Percentiles rank a stretch among this genome's conserved stretches.
Conservation (phyloP, 2,329 filamentous ascomycete species). For the Coniochaeta ligniaria region DNA sequence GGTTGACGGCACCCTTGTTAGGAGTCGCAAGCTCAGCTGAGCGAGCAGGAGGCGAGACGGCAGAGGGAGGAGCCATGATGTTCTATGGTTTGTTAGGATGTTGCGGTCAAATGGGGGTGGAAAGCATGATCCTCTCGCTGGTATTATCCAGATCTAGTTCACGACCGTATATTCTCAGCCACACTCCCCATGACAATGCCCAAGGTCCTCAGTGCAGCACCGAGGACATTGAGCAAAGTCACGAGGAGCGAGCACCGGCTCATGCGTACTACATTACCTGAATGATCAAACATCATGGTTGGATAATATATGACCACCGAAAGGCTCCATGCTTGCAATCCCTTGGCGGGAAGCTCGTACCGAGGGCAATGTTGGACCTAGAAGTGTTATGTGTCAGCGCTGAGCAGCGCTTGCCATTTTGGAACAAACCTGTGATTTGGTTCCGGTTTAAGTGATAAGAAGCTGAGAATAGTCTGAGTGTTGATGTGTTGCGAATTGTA, state of each 20-base stretch:
- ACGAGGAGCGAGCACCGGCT: slow-evolving; percentile 22
- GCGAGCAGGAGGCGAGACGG: slow-evolving; percentile 33
- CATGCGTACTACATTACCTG: slow-evolving; percentile 26
- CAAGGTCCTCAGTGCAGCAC: not conserved
- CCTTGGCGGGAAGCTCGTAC: not conserved
- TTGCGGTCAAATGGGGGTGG: slow-evolving; percentile 23
- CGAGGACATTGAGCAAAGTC: not conserved
- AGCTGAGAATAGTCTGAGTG: too few species aligned
- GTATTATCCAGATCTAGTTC: slow-evolving; percentile 24
- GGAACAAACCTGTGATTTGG: not conserved
- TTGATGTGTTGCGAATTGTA: too few species aligned
- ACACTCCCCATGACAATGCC: slow-evolving; percentile 5
- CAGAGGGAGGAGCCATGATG: slow-evolving; percentile 65
- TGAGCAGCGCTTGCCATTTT: not conserved
- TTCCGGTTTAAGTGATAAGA: too few species aligned
- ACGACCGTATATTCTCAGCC: slow-evolving; percentile 31
- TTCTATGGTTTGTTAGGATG: slow-evolving; percentile 25
- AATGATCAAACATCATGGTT: slow-evolving; percentile 15
- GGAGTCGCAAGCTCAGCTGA: slow-evolving; percentile 1
- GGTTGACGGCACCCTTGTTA: not conserved
- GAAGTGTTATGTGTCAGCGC: not conserved
- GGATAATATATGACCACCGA: slow-evolving; percentile 12
- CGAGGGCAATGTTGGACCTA: not conserved
- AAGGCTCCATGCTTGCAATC: slow-evolving; percentile 10
- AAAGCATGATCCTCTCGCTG: slow-evolving; percentile 96